Conservation (phyloP, 108 stramenopile species). For the Licmophora abbreviata region DNA sequence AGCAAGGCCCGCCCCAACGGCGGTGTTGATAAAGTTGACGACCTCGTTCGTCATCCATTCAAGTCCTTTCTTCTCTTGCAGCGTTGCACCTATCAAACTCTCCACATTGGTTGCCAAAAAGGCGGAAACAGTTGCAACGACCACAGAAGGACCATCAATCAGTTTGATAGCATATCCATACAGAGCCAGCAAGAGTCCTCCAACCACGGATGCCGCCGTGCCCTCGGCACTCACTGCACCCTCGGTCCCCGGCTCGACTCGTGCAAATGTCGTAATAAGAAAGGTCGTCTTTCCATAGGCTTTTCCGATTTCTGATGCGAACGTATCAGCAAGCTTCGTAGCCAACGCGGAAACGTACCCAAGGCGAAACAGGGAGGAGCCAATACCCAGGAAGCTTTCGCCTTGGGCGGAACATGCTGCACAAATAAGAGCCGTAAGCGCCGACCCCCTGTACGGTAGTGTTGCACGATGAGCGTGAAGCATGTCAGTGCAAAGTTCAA, state of each 20-base stretch:
- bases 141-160: conserved; percentile 17
- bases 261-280: conserved; percentile 84
- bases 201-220: conserved; percentile 79
- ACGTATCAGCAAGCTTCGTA: conserved; percentile 93
- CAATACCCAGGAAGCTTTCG: conserved; percentile 38
- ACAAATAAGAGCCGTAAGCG: conserved; percentile 65
- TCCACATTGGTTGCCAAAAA: conserved; percentile 89
- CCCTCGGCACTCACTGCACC: conserved; percentile 89
- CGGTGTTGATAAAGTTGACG: conserved; percentile 91
- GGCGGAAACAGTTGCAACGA: conserved; percentile 64
- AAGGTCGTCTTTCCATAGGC: conserved; percentile 93
- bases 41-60: conserved; percentile 93
- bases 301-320: conserved; percentile 94
- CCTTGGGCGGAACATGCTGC: conserved; percentile 49
- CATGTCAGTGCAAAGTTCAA: background rate
- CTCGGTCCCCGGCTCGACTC: conserved; percentile 87
- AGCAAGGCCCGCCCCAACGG: conserved; percentile 79
- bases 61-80: conserved; percentile 74
- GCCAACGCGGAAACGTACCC: conserved; percentile 87
- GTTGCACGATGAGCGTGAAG: background rate
- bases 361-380: conserved; percentile 50
- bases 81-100: conserved; percentile 86
- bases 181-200: conserved; percentile 68
- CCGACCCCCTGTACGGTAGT: conserved; percentile 54
- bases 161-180: conserved; percentile 56